These are phyloP conservation scores for Saccharomycopsis oosterbeekiorum DNA, from an alignment of 805 yeast genomes.

Conservation along the genomic window DNA sequence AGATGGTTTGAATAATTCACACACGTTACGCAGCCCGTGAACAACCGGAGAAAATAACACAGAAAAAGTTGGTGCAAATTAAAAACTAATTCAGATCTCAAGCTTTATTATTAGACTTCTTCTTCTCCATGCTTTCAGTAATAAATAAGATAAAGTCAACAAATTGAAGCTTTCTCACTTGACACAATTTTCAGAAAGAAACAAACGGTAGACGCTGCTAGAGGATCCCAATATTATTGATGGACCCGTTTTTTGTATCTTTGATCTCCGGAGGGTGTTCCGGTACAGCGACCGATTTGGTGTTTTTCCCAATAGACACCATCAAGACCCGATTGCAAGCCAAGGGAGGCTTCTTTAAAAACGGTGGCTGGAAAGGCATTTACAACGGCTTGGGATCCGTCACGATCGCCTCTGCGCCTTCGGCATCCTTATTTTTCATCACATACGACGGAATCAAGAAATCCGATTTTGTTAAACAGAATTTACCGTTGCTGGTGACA, in stretches of 20 bases:
- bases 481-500: slow-evolving; percentile 27
- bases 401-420: slow-evolving; percentile 90
- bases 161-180: too few species aligned
- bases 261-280: slow-evolving; percentile 74
- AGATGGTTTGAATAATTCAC: too few species aligned
- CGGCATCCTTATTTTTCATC: slow-evolving; percentile 66
- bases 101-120: too few species aligned
- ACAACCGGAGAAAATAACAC: too few species aligned
- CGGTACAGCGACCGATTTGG: slow-evolving; percentile 91
- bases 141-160: too few species aligned
- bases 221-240: not conserved
- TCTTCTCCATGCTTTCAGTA: too few species aligned
- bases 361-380: slow-evolving; percentile 90
- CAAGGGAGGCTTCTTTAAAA: slow-evolving; percentile 81
- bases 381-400: slow-evolving; percentile 91
- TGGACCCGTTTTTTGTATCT: slow-evolving; percentile 19
- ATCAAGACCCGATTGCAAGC: slow-evolving; percentile 92
- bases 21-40: too few species aligned
- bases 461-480: slow-evolving; percentile 19
- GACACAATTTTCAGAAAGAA: too few species aligned
- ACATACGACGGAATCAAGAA: slow-evolving; percentile 73
- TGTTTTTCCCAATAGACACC: slow-evolving; percentile 94
- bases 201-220: too few species aligned
- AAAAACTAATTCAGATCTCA: too few species aligned
- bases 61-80: too few species aligned